Evolutionary conservation across 495 filamentous ascomycete genomes (phyloP).

Genomic region (Tuber microsphaerosporum): DNA sequence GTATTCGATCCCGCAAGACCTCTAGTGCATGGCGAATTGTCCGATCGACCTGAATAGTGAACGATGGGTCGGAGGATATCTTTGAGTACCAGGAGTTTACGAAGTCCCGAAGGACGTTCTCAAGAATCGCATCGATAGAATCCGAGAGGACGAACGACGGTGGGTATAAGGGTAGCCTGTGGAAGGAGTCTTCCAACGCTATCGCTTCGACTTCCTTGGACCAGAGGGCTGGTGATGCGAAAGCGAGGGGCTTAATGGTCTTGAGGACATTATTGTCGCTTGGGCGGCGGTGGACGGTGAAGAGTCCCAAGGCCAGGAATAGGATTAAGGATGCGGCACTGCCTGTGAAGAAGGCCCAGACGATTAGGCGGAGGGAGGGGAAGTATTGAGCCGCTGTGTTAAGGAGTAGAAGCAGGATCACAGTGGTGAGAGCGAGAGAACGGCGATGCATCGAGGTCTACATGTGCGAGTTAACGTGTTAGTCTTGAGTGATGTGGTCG

Average conservation of each 20-base stretch:
- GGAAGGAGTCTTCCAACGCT: conserved; percentile 42
- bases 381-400: conserved; percentile 28
- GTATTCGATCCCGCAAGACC: conserved; percentile 60
- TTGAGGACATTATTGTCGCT: conserved; percentile 20
- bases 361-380: conserved; percentile 34
- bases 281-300: conserved; percentile 22
- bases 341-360: conserved; percentile 41
- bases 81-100: conserved; percentile 78
- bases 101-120: conserved; percentile 73
- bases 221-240: conserved; percentile 31
- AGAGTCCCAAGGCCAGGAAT: conserved; percentile 18
- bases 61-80: conserved; percentile 73
- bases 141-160: conserved; percentile 72
- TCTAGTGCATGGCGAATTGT: conserved; percentile 67
- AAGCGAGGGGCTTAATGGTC: conserved; percentile 29
- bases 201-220: conserved; percentile 24
- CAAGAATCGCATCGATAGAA: conserved; percentile 70
- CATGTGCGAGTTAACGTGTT: conserved; percentile 18
- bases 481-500: conserved; percentile 1
- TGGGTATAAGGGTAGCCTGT: conserved; percentile 61
- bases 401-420: conserved; percentile 17
- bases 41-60: conserved; percentile 77
- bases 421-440: conserved; percentile 9
- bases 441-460: conserved; percentile 30
- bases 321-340: conserved; percentile 16